Evolutionary conservation across 1,284 basidiomycete genomes (phyloP), one percentile per base, ranked within the genome.

Genomic region (Laetiporus sulphureus): DNA sequence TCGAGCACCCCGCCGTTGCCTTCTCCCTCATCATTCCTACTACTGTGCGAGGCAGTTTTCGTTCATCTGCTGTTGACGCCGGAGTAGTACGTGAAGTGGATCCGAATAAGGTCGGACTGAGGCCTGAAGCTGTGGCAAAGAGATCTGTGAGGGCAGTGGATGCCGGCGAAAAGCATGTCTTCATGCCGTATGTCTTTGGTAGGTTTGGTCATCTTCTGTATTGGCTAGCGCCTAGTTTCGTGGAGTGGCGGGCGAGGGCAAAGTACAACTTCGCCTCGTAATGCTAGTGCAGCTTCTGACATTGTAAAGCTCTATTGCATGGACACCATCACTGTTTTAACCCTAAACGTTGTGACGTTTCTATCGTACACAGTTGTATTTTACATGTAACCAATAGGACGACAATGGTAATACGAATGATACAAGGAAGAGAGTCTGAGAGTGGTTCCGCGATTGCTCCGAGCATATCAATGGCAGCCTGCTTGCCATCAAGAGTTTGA

Each of bases 41-140:
- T 20, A 83, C 81, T 4, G 71, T 86, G 25, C 78, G 88, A 53
- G 90, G 91, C 40, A 72, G 76, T 51, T 92, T 94, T 65, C 78
- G 90, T 19, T 74, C 78, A 1, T 85, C 83, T 7, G 85, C 85
- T 0, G 79, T 27, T 15, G 25, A 35, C 33, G 5, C 18, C 23
- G 36, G 16, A 12, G 3, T 4, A 11, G 19, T 32, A 30, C 31
- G 38, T 15, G n/a, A 40, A 11, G 16, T 32, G 20, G 71, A 82
- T 44, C 74, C 77, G 0, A 74, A 74, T 45, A 71, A 67, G 42
- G 50, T 65, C 25, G 83, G 80, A 3, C 54, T 87, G 25, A 82
- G 71, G 57, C 60, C 68, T 31, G 72, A 71, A 4, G 66, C 53
- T 5, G 79, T 83, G 1, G 83, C 79, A 1, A 54, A 58, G 41